Conservation (phyloP, 2,329 filamentous ascomycete genomes). For the Paracorniculantispora psalliotae region DNA sequence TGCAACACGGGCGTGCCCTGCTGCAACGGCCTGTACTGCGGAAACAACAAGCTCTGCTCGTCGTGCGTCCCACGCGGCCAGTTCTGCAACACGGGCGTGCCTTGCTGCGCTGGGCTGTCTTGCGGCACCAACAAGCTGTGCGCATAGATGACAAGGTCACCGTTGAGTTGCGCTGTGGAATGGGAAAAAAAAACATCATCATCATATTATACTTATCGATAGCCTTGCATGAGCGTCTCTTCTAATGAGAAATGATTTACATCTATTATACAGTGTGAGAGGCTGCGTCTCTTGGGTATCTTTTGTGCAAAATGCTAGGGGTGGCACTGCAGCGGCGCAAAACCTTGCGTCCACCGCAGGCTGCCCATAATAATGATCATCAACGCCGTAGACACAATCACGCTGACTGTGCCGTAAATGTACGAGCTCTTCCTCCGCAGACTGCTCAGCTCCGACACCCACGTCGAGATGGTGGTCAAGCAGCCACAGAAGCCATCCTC, state of each 20-base stretch:
- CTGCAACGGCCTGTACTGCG: constrained; percentile 2
- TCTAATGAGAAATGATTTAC: not conserved
- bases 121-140: not conserved
- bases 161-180: not conserved
- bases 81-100: not conserved
- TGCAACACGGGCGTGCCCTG: constrained; percentile 7
- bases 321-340: constrained; percentile 36
- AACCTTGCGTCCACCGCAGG: constrained; percentile 63
- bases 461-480: constrained; percentile 62
- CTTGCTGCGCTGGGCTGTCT: no score
- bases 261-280: not conserved
- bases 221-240: not conserved
- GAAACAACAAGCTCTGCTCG: not conserved
- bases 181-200: not conserved
- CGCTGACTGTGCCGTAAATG: constrained; percentile 59
- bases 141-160: not conserved
- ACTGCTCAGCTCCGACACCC: constrained; percentile 56
- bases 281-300: not conserved
- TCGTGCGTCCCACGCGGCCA: no score
- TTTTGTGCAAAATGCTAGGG: not conserved
- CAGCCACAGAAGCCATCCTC: constrained; percentile 66
- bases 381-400: constrained; percentile 52
- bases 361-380: constrained; percentile 71
- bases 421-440: constrained; percentile 56
- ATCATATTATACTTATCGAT: not conserved